Percentiles rank a stretch among this genome's conserved stretches.
phyloP scores from a whole-genome alignment of 208 protist species.

The Crithidia fasciculata region DNA sequence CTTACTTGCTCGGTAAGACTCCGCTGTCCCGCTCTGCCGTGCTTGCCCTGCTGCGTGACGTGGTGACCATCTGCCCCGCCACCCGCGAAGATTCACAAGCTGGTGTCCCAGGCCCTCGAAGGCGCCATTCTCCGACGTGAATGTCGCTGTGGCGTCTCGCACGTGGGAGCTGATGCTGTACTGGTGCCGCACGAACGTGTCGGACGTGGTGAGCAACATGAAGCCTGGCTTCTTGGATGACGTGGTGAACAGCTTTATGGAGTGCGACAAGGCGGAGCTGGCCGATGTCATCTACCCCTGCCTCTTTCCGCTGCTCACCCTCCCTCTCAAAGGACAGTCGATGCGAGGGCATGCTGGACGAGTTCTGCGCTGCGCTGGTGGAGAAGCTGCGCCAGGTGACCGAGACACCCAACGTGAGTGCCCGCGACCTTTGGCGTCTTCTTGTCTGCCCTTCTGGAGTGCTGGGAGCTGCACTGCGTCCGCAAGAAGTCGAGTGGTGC shows the following conservation, averaged over 20 bases:
- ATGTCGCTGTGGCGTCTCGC: constrained; percentile 55
- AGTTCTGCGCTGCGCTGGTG: constrained; percentile 83
- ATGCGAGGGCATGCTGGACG: constrained; percentile 62
- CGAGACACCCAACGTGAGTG: constrained; percentile 68
- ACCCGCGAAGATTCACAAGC: constrained; percentile 58
- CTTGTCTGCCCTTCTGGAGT: constrained; percentile 63
- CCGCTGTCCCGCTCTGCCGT: constrained; percentile 75
- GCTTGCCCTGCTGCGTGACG: constrained; percentile 77
- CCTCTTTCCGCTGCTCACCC: constrained; percentile 77
- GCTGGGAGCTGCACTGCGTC: constrained; percentile 87
- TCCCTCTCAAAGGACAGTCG: constrained; percentile 75
- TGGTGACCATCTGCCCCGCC: constrained; percentile 66
- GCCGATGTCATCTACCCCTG: constrained; percentile 83
- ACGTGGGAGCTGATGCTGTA: constrained; percentile 84
- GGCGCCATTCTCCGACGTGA: constrained; percentile 52
- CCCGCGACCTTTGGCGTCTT: constrained; percentile 68
- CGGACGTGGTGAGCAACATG: constrained; percentile 64
- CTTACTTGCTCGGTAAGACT: constrained; percentile 56
- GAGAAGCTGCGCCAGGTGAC: constrained; percentile 56
- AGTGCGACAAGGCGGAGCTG: constrained; percentile 53
- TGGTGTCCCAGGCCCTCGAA: constrained; percentile 58
- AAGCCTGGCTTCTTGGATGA: constrained; percentile 67
- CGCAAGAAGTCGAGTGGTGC: constrained; percentile 48
- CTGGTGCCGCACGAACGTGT: constrained; percentile 64
- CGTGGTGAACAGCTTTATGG: constrained; percentile 81